Conservation (phyloP, 208 protist genomes). For the Borovskyia barvae region DNA sequence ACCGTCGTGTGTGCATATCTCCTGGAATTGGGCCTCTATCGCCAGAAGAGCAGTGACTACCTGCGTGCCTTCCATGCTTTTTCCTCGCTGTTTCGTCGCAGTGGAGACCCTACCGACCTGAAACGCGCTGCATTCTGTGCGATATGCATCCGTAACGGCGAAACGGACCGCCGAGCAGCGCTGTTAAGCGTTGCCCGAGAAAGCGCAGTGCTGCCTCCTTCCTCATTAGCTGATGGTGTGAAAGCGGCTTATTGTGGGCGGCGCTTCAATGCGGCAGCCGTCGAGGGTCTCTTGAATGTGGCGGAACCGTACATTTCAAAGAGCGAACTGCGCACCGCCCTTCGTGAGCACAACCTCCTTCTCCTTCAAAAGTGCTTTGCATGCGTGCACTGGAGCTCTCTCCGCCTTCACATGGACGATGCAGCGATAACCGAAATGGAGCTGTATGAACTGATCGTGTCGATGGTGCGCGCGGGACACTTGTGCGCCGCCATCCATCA, state of each 20-base stretch:
- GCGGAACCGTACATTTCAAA: neutral
- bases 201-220: neutral
- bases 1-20: constrained; percentile 17
- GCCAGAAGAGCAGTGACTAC: constrained; percentile 16
- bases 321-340: constrained; percentile 2
- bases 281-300: neutral
- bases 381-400: constrained; percentile 25
- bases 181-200: constrained; percentile 1
- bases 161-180: constrained; percentile 3
- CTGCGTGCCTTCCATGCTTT: constrained; percentile 24
- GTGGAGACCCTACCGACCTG: constrained; percentile 1
- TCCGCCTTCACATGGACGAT: constrained; percentile 28
- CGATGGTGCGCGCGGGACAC: constrained; percentile 15
- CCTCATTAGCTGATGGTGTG: neutral
- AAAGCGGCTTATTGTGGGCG: neutral
- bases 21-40: constrained; percentile 13
- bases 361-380: constrained; percentile 16
- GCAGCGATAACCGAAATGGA: constrained; percentile 8
- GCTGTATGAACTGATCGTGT: constrained; percentile 21
- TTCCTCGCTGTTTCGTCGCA: constrained; percentile 10
- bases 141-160: constrained; percentile 14
- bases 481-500: constrained; percentile 21
- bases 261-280: constrained; percentile 9
- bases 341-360: constrained; percentile 28
- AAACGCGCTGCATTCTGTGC: constrained; percentile 10